These are phyloP conservation scores for Starmerella potacharoeniae DNA, from an alignment of 805 yeast genomes.

Conservation along the genomic window DNA sequence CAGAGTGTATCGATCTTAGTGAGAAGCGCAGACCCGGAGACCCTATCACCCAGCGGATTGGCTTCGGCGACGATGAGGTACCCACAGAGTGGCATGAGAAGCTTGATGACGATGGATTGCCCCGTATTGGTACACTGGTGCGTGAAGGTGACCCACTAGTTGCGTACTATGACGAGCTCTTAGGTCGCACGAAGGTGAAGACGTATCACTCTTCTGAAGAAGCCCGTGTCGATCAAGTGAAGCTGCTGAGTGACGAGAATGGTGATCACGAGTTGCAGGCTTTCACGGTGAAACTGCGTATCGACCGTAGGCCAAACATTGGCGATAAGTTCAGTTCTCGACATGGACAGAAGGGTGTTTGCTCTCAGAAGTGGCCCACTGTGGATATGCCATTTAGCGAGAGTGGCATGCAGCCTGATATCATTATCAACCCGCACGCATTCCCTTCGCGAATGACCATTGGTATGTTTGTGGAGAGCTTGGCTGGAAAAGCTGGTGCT, in stretches of 20 bases:
- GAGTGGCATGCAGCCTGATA: conserved; percentile 93
- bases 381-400: conserved; percentile 95
- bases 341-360: conserved; percentile 97
- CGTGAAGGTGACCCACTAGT: conserved; percentile 94
- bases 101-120: conserved; percentile 86
- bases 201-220: conserved; percentile 91
- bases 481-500: conserved; percentile 99
- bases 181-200: conserved; percentile 82
- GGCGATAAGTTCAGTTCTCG: conserved; percentile 97
- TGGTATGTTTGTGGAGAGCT: conserved; percentile 97
- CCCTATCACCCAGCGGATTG: conserved; percentile 87
- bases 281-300: conserved; percentile 77
- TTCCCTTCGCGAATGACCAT: conserved; percentile 99
- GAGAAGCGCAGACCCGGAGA: conserved; percentile 78
- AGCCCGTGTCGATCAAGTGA: conserved; percentile 90
- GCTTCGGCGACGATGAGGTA: conserved; percentile 88
- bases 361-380: conserved; percentile 96
- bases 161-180: conserved; percentile 82
- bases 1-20: conserved; percentile 77
- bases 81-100: conserved; percentile 83
- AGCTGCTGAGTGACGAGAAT: conserved; percentile 73
- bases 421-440: conserved; percentile 96
- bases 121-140: conserved; percentile 73
- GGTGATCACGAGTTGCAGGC: conserved; percentile 63
- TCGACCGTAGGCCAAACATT: conserved; percentile 83